Evolutionary conservation across 768 basidiomycete genomes (phyloP).

Genomic region (Ephemerocybe angulata): DNA sequence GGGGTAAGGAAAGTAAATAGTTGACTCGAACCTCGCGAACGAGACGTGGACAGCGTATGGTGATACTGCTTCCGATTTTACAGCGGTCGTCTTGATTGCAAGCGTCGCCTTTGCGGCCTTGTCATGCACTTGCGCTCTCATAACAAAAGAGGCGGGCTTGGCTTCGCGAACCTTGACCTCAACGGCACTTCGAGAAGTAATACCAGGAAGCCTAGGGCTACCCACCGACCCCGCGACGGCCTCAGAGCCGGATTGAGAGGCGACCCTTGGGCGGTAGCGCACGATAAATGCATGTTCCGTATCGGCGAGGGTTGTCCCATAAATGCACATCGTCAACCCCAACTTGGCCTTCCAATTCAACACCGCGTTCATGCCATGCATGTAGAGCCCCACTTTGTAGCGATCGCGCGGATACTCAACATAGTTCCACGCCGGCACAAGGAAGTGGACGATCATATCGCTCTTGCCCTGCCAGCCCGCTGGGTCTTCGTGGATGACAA

Average conservation of each 20-base stretch:
- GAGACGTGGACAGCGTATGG: neutral
- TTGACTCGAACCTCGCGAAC: neutral
- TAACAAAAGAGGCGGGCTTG: neutral
- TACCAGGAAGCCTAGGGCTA: neutral
- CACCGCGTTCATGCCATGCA: slow-evolving; percentile 19
- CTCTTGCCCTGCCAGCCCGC: slow-evolving; percentile 30
- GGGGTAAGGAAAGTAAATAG: slow-evolving; percentile 41
- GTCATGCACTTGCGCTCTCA: neutral
- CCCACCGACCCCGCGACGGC: neutral
- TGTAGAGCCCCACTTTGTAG: slow-evolving; percentile 22
- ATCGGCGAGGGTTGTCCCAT: slow-evolving; percentile 24
- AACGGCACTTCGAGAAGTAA: neutral
- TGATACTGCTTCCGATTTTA: neutral
- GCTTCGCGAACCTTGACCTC: neutral
- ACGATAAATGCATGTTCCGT: slow-evolving; percentile 26
- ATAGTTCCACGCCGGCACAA: slow-evolving; percentile 29
- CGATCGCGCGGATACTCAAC: slow-evolving; percentile 13
- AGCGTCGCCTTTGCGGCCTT: neutral
- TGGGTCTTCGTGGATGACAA: slow-evolving; percentile 29
- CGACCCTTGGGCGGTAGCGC: slow-evolving; percentile 20
- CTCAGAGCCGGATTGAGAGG: slow-evolving; percentile 11
- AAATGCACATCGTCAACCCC: slow-evolving; percentile 24
- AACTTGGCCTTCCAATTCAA: slow-evolving; percentile 18
- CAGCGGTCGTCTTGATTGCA: neutral
- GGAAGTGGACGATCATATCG: slow-evolving; percentile 34